Evolutionary conservation across 164 flowering plant genomes (phyloP), one percentile per base, ranked within the genome.

Genomic region (Liquidambar formosana): DNA sequence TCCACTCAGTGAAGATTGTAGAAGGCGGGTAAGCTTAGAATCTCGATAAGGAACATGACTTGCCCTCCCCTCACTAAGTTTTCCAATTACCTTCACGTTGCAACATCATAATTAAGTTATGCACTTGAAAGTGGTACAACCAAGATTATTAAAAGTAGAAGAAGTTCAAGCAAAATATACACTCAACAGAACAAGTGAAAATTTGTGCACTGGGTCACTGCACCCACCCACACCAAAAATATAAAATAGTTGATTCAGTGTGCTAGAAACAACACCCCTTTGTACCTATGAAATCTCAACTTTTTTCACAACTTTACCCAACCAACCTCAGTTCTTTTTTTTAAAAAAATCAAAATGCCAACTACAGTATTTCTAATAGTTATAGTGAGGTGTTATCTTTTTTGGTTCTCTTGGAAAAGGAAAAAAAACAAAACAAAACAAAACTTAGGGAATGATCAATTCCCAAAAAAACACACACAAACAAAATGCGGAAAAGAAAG

Each of bases 41-140:
- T 96, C 99, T 69, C 99, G 87, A 84, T 88, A 96, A 27, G 99
- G 99, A 78, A 96, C 91, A 82, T 96, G 99, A 28, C 96, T 88
- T 63, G 99, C 92, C 78, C 82, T 96, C 61, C 98, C 99, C 63
- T 93, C 99, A 71, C 98, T 96, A 38, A 96, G 81, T 77, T 96
- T 96, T 78, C 99, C 98, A 53, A 96, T 96, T 13, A 96, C 99
- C 99, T 96, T 68, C 79, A 82, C 44, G 77, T 53, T 25, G 26
- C 18, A 82, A 61, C 18, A 22, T 66, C 22, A 67, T 4, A 64
- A 66, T 69, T 71, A 77, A 75, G 38, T 57, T 59, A 62, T 11
- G 60, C 23, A 12, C 61, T 26, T n/a, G 25, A 66, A 66, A 6
- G 41, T 33, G 54, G n/a, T n/a, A 15, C 8, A 59, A 28, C 6